Evolutionary conservation across 2,329 filamentous ascomycete genomes (phyloP), one percentile per base, ranked within the genome.

Genomic region (Juglanconis juglandina): DNA sequence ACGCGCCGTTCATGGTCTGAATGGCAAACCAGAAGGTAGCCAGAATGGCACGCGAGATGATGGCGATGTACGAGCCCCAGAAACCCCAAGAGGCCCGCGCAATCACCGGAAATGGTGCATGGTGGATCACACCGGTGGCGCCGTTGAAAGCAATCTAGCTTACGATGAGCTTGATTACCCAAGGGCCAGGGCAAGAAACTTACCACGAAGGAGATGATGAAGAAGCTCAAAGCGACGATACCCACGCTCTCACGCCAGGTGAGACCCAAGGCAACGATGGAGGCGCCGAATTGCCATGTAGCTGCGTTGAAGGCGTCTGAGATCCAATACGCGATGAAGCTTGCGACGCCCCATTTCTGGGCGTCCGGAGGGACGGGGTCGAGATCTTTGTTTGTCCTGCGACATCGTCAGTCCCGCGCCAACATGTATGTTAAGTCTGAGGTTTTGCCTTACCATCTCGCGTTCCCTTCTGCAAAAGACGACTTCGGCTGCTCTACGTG

Each of bases 1-100:
- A 58, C 2, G 47, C 68, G 7, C 72, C 72, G 48, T 67, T 67
- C 37, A 67, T 69, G 0, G 67, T 69, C 58, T 74, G 72, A 7
- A 73, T 70, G 6, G 69, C 73, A 34, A 70, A 72, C 73, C 74
- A 75, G 55, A 76, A 73, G 13, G 73, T 68, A 5, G 73, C 73
- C n/a, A 72, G 66, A 17, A 73, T 68, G n/a, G 69, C 72, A 1
- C 73, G 67, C 52, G 70, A 69, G 39, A 75, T 65, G 1, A 75
- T 68, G 3, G 70, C 68, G 56, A 72, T 70, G 49, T 71, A 68
- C 10, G 62, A 61, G 42, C 75, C 67, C 65, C 73, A 75, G 63
- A 71, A 75, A 13, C 73, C 74, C 62, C 75, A 77, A 13, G 70
- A 71, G 17, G 73, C 67, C 7, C 74, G 70, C n/a, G 70, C 66